These are phyloP conservation scores for Gnetum montanum DNA, from an alignment of 75 land plant genomes.

Conservation along the genomic window DNA sequence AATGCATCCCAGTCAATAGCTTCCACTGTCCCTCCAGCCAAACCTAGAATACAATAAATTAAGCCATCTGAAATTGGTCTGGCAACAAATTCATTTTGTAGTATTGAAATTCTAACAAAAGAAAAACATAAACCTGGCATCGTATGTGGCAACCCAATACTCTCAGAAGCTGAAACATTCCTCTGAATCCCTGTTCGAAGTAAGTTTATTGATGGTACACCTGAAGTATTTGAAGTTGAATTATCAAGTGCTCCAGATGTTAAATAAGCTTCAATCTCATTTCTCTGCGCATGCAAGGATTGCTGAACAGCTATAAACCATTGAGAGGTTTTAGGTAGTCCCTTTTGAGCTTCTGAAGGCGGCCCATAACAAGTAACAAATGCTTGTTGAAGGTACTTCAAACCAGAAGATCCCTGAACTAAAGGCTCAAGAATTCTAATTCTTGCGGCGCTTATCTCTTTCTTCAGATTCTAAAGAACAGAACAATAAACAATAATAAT, in stretches of 20 bases:
- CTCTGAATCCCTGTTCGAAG: conserved; percentile 61
- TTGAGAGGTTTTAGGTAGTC: conserved; percentile 40
- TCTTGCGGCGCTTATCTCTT: conserved; percentile 68
- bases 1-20: conserved; percentile 47
- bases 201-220: conserved; percentile 30
- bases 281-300: conserved; percentile 42
- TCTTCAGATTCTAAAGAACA: conserved; percentile 49
- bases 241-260: neutral
- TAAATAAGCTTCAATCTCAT: conserved; percentile 13
- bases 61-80: neutral
- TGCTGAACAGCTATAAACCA: conserved; percentile 42
- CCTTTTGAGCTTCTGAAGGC: conserved; percentile 19
- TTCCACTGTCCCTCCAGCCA: conserved; percentile 9
- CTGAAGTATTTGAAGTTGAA: conserved; percentile 3
- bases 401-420: conserved; percentile 60
- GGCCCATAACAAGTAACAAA: conserved; percentile 64
- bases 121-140: too few relatives aligned
- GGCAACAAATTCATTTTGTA: neutral
- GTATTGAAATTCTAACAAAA: too few relatives aligned
- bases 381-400: conserved; percentile 65
- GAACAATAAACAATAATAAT: neutral
- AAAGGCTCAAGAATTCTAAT: conserved; percentile 62
- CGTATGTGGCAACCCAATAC: too few relatives aligned
- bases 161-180: too few relatives aligned
- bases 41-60: neutral